phyloP scores from a whole-genome alignment of 805 yeast species.

The Wickerhamomyces bovis region DNA sequence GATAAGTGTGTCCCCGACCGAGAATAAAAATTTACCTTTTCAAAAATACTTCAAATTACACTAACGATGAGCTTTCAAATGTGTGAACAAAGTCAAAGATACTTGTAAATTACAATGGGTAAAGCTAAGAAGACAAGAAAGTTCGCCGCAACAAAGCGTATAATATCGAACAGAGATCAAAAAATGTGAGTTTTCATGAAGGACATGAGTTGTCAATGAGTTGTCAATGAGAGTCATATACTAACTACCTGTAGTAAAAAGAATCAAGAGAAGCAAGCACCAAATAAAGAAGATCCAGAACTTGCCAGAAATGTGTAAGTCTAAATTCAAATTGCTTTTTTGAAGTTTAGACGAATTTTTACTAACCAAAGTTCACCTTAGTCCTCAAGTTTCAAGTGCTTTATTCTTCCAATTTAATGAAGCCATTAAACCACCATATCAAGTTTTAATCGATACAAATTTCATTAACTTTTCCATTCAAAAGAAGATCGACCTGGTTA shows the following conservation, averaged over 20 bases:
- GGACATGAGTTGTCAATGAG: not conserved
- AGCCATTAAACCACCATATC: constrained; percentile 97
- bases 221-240: not conserved
- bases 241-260: constrained; percentile 27
- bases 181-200: constrained; percentile 36
- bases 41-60: not conserved
- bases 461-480: constrained; percentile 95
- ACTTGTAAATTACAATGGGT: constrained; percentile 53
- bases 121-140: constrained; percentile 95
- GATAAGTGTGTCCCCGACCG: not conserved
- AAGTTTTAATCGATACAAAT: constrained; percentile 92
- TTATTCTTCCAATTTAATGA: constrained; percentile 90
- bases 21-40: not conserved
- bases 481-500: constrained; percentile 88
- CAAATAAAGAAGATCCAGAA: constrained; percentile 64
- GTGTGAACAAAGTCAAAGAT: not conserved
- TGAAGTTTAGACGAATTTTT: no score
- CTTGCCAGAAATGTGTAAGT: constrained; percentile 47
- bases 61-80: not conserved
- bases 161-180: constrained; percentile 67
- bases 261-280: constrained; percentile 34
- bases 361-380: no score
- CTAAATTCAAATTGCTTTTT: no score
- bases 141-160: constrained; percentile 88
- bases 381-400: constrained; percentile 93